Base-by-base conservation (phyloP, 768 basidiomycete genomes). In the Rhodocollybia butyracea region DNA sequence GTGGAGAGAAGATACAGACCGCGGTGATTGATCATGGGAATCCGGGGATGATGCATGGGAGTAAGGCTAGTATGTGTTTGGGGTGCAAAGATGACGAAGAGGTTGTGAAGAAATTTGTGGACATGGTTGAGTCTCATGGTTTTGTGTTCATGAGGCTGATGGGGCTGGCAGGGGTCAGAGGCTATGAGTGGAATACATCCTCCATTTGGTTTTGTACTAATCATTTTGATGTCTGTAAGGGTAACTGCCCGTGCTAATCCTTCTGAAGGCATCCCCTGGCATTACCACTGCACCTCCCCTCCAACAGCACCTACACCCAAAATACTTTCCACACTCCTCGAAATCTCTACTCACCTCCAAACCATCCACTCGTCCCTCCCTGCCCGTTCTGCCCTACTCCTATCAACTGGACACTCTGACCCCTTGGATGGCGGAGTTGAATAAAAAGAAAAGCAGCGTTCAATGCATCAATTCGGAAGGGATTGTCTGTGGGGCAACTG, bases 391-490 rank as follows among this genome's bases (percentile, higher is more conserved):
- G 94, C 93, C 0, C 68, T 98, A 21, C 71, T 98, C 51, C 75
- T 98, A 36, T 85, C 97, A 64, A 91, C 89, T 0, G 94, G 95
- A 1, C 93, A 98, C 64, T 85, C 86, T 0, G 91, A 97, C 67
- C 94, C 95, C 91, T 0, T 73, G 68, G 6, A 94, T 96, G 91
- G 75, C 88, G 3, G 67, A 77, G 24, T 72, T 98, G 21, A 86
- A 85, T 60, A 81, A 80, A 5, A 5, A 77, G 86, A 47, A 89
- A 92, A 69, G 71, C 68, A 3, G 77, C 80, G 29, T 96, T 94
- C 62, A 94, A 98, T 62, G 73, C 63, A 22, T 82, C 81, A 13
- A 68, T 88, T 50, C 76, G 79, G 60, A 69, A 71, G 46, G 83
- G 83, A 19, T 81, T 79, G 71, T 76, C 71, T 12, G 70, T 76